Base-by-base conservation (phyloP, 257 asterid species). In the Salvia hispanica region DNA sequence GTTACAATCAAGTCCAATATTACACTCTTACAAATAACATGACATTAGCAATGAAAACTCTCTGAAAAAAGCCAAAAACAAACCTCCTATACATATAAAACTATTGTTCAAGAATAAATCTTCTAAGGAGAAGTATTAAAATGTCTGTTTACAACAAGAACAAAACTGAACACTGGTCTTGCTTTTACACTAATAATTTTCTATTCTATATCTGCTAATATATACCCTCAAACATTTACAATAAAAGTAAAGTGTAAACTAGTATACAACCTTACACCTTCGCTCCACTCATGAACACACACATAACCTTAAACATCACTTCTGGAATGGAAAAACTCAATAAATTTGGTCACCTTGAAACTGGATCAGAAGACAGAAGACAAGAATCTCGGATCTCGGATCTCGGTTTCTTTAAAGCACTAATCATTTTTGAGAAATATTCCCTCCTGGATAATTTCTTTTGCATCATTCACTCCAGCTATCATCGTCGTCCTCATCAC, bases 401-500 rank as follows among this genome's bases (percentile, higher is more conserved):
- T 25, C 31, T 25, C 31, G 31, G 31, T 25, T 25, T 25, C 31
- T 25, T 25, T 25, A 25, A 25, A 43, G 58, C 52, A 55, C 21
- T 51, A 39, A 40, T 28, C 59, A 21, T 14, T 40, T 5, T 16
- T 52, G 28, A 54, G 56, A 65, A 47, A 54, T 21, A 10, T 18
- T 46, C 31, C 56, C 18, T 54, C 46, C 16, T 31, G 6, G 44
- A 69, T 65, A 33, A 10, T 47, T 64, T 72, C 31, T 87, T 83
- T 79, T 18, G 21, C 43, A 8, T 31, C 85, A 86, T 71, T 92
- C 94, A 71, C 92, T 92, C 96, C 98, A 90, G 76, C 75, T 72
- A 83, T 91, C 95, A 28, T 85, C 90, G 5, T 85, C 95, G 5
- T 87, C 98, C 62, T 89, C 98, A 42, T 88, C 96, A 43, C 98